Evolutionary conservation across 495 filamentous ascomycete genomes (phyloP).

Genomic region (Penicillium samsonianum): DNA sequence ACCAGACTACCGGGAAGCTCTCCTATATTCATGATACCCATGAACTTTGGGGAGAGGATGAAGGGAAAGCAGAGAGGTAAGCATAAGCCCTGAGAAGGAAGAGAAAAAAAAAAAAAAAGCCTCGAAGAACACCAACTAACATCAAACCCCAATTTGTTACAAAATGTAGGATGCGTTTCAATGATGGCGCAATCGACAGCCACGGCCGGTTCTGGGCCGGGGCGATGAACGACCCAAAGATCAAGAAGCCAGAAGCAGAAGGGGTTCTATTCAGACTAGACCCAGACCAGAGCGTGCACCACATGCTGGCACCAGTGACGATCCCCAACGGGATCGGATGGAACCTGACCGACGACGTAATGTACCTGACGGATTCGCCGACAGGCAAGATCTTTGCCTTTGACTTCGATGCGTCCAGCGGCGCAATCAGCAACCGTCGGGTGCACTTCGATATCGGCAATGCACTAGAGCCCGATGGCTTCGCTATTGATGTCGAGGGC

Average conservation of each 20-base stretch:
- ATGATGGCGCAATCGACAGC: constrained; percentile 82
- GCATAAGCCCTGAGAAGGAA: constrained; percentile 1
- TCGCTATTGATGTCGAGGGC: constrained; percentile 69
- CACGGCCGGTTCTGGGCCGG: constrained; percentile 85
- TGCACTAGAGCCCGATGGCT: constrained; percentile 69
- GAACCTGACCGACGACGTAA: constrained; percentile 66
- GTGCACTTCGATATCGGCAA: constrained; percentile 46
- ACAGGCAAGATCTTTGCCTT: constrained; percentile 71
- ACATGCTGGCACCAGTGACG: constrained; percentile 61
- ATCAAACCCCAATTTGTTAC: not conserved
- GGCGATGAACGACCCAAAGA: constrained; percentile 76
- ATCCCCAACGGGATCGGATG: constrained; percentile 89
- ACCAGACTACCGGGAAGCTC: constrained; percentile 63
- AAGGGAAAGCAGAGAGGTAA: constrained; percentile 52
- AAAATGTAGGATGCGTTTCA: constrained; percentile 57
- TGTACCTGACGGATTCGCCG: constrained; percentile 83
- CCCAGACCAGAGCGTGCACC: constrained; percentile 59
- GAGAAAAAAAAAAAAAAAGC: not conserved
- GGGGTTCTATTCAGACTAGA: constrained; percentile 66
- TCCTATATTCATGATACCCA: constrained; percentile 60
- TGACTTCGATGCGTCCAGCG: constrained; percentile 66
- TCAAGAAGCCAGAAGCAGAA: constrained; percentile 38
- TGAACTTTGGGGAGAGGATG: constrained; percentile 49
- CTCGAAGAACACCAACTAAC: not conserved
- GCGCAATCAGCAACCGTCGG: constrained; percentile 64